phyloP scores from a whole-genome alignment of 2,329 filamentous ascomycete species.

The Fusarium anguioides region DNA sequence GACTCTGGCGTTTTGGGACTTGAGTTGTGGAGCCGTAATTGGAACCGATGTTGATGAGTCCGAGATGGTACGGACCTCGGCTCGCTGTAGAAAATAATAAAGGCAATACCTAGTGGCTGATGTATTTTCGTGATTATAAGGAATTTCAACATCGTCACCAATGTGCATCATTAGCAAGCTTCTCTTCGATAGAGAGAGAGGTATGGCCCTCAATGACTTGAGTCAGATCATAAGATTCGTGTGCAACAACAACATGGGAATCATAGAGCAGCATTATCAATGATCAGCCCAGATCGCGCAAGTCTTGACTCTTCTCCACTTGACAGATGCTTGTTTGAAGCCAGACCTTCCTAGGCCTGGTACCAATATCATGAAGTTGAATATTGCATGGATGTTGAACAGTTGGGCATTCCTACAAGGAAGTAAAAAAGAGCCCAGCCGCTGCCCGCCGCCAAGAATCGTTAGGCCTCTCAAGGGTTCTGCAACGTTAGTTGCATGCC shows the following conservation, averaged over 20 bases:
- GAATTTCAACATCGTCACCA: not conserved
- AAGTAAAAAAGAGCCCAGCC: not conserved
- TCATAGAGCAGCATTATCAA: constrained; percentile 2
- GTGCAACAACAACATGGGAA: not conserved
- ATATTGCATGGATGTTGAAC: constrained; percentile 23
- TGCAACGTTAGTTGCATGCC: constrained; percentile 27
- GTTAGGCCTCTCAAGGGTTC: constrained; percentile 29
- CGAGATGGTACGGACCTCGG: constrained; percentile 21
- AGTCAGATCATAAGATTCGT: constrained; percentile 10
- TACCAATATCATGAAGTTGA: constrained; percentile 21
- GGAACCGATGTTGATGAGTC: constrained; percentile 2
- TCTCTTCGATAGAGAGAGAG: not conserved
- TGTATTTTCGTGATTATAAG: not conserved
- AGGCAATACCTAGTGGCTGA: not conserved
- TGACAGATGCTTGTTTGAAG: constrained; percentile 25
- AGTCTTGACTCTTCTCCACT: constrained; percentile 13
- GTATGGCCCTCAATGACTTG: not conserved
- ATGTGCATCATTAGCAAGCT: not conserved
- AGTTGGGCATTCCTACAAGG: constrained; percentile 6
- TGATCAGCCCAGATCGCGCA: constrained; percentile 36
- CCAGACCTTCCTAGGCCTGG: constrained; percentile 7
- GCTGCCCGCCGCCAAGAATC: constrained; percentile 21
- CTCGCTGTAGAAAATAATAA: not conserved
- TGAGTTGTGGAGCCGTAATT: constrained; percentile 1
- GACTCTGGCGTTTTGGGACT: constrained; percentile 8